Percentiles rank a stretch among this genome's conserved stretches.
Evolutionary conservation across 176 grass and related monocot species (phyloP).

Genomic region (Leersia perrieri): DNA sequence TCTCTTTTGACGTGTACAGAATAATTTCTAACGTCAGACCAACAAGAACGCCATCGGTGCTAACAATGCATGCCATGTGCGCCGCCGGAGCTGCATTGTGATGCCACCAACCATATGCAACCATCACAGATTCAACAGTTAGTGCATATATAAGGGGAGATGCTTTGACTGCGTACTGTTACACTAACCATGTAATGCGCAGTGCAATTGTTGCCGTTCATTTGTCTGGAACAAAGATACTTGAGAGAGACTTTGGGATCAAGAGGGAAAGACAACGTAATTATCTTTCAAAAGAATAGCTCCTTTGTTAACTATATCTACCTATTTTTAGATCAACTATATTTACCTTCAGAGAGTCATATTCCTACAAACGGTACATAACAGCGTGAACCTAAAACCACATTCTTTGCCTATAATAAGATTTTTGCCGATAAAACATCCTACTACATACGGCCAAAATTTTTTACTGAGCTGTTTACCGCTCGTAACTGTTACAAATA

Average conservation of each 20-base stretch:
- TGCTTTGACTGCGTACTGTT: too few species aligned
- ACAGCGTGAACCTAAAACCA: background rate
- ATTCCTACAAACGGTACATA: background rate
- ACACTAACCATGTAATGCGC: too few species aligned
- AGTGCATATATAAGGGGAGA: too few species aligned
- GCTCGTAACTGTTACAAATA: constrained; percentile 16
- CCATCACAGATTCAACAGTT: too few species aligned
- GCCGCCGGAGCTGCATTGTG: too few species aligned
- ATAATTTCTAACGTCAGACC: background rate
- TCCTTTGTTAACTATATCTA: background rate
- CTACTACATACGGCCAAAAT: constrained; percentile 32
- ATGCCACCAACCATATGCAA: too few species aligned
- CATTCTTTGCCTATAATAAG: background rate
- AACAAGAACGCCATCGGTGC: background rate
- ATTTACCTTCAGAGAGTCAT: background rate
- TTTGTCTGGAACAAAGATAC: too few species aligned
- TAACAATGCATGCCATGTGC: background rate
- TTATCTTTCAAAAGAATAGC: background rate
- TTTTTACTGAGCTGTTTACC: constrained; percentile 14
- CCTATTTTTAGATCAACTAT: background rate
- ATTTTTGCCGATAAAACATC: background rate
- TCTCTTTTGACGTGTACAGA: too few species aligned
- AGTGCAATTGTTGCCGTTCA: too few species aligned
- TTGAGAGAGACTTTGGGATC: background rate
- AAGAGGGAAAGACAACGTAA: background rate